Percentiles rank a stretch among this genome's conserved stretches.
Conservation (phyloP, 352 stramenopile genomes). For the Pythium periplocum region DNA sequence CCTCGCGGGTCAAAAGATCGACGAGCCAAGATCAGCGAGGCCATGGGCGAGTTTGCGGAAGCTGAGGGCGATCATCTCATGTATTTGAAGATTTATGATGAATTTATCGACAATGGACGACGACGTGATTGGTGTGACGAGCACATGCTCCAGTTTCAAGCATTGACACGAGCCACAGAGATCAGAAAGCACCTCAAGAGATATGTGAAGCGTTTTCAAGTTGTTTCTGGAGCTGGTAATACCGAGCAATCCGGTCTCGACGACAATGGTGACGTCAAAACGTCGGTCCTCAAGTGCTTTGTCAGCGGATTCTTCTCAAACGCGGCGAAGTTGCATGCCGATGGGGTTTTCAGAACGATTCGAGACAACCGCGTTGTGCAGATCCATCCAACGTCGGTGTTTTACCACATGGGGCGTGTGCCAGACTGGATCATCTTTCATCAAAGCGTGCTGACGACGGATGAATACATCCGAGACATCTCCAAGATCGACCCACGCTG, state of each 20-base stretch:
- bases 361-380: constrained; percentile 64
- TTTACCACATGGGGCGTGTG: constrained; percentile 65
- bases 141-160: constrained; percentile 50
- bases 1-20: constrained; percentile 56
- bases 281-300: constrained; percentile 53
- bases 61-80: constrained; percentile 66
- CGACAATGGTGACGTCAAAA: constrained; percentile 18
- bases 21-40: constrained; percentile 57
- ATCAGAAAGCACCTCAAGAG: constrained; percentile 63
- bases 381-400: constrained; percentile 72
- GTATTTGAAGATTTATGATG: constrained; percentile 65
- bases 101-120: constrained; percentile 62
- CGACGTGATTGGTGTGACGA: constrained; percentile 73
- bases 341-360: constrained; percentile 58
- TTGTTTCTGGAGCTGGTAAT: neutral
- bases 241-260: constrained; percentile 2
- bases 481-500: constrained; percentile 70
- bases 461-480: constrained; percentile 90
- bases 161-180: constrained; percentile 55
- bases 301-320: constrained; percentile 93
- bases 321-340: constrained; percentile 92
- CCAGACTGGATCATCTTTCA: constrained; percentile 99
- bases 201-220: constrained; percentile 55
- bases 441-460: constrained; percentile 97
- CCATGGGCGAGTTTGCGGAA: constrained; percentile 64